Base-by-base conservation (phyloP, 805 yeast genomes). In the Sungouiozyma ichnusensis region DNA sequence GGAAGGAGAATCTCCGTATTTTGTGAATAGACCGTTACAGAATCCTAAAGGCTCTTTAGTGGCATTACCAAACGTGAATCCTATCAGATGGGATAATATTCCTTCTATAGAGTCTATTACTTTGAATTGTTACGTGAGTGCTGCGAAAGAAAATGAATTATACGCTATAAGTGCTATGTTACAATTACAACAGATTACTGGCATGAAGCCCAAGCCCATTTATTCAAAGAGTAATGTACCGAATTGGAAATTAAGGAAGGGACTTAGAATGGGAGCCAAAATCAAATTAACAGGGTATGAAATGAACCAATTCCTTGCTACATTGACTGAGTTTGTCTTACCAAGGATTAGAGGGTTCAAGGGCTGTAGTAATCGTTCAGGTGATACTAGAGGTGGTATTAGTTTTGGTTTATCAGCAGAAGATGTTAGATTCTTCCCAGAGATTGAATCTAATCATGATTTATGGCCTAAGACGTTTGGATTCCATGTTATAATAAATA, bases 101-200 rank as follows among this genome's bases (percentile, higher is more conserved):
- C 96, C 98, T 1, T 71, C 68, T 45, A 66, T 92, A 37, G 70
- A 73, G 42, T 69, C 75, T n/a, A 72, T 94, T 35, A 70, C 75
- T 33, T 67, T 92, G 53, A 85, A 84, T 62, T 77, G 94, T 54
- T 90, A 76, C 56, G 90, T 77, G 37, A 77, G 75, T 51, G 78
- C 76, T 35, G 85, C 92, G 5, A 76, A 75, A 50, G 79, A 74
- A 44, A 77, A 81, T 53, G 73, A 78, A 36, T 79, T 86, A 65
- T 69, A 78, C 46, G 85, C 86, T 24, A 74, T 87, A 43, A 73
- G 87, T 29, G 85, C 94, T 9, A 69, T 77, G 40, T 71, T 85
- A 45, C 90, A 84, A 64, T 59, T 92, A 44, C 94, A 92, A 54
- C 97, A 90, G 62, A 83, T 92, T 54, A 90, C 98, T n/a, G 95